Base-by-base conservation (phyloP, 2,329 filamentous ascomycete genomes). In the Polytolypa hystricis region DNA sequence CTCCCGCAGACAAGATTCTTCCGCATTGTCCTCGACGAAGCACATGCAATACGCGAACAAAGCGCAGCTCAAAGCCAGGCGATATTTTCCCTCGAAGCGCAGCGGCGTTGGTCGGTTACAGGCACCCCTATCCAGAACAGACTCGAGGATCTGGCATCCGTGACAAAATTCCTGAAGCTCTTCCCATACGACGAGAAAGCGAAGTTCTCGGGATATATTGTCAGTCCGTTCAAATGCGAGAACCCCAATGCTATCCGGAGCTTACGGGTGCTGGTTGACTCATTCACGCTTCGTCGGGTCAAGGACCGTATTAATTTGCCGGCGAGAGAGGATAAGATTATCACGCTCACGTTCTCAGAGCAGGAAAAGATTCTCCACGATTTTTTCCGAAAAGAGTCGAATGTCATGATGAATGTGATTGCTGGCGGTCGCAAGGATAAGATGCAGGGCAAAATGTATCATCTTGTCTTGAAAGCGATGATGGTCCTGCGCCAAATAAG, bases 61-160 rank as follows among this genome's bases (percentile, higher is more conserved):
- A 74, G 70, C 3, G 89, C 86, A 1, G 67, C 82, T 27, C 81
- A 89, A 47, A 93, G 86, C 37, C 85, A 87, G 55, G 84, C 84
- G 3, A 84, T 91, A 14, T 87, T 85, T 45, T 73, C 76, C 14
- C 67, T 96, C 2, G 72, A 82, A 42, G 84, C 86, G 2, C 74
- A 83, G 52, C 77, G 87, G 20, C 79, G 87, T 21, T 98, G 91
- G 91, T 89, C 87, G 2, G 84, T 96, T n/a, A 96, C 91, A 0
- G 91, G 89, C 37, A 96, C 91, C 0, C 91, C 87, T 0, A 84
- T 96, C 6, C 89, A 96, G 59, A 98, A 98, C 53, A 79, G 84
- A 3, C 70, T 96, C 2, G 86, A 93, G 46, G 91, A 98, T 55
- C 70, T 96, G 15, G 83, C 84, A 10, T 83, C 89, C 1, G 67